phyloP scores from a whole-genome alignment of 2,329 filamentous ascomycete genomes.

The Pseudogymnoascus sp. region DNA sequence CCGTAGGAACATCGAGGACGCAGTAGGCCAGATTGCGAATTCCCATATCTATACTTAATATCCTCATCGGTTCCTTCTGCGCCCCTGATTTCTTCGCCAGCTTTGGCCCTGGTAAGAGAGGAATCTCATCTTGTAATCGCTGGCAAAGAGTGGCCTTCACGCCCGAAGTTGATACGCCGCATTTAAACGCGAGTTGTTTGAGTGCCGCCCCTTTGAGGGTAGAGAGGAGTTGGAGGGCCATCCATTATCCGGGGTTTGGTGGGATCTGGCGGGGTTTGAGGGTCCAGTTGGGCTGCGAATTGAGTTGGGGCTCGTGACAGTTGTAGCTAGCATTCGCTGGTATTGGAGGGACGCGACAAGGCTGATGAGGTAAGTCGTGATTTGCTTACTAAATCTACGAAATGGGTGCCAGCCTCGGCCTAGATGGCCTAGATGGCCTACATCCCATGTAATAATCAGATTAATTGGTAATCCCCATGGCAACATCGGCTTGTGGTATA shows the following conservation, averaged over 20 bases:
- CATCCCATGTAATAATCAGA: neutral
- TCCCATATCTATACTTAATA: slow-evolving; percentile 78
- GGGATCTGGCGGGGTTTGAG: neutral
- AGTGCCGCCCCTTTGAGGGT: slow-evolving; percentile 44
- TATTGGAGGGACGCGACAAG: neutral
- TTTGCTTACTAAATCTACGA: slow-evolving; percentile 1
- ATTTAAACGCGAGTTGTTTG: slow-evolving; percentile 50
- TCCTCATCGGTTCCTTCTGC: slow-evolving; percentile 30
- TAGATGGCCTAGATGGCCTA: neutral
- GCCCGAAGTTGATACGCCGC: slow-evolving; percentile 50
- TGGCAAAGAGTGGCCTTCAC: slow-evolving; percentile 46
- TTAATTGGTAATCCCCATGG: neutral
- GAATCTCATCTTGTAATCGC: slow-evolving; percentile 38
- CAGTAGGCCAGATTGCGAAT: slow-evolving; percentile 74
- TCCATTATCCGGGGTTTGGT: slow-evolving; percentile 19
- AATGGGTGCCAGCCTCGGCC: neutral
- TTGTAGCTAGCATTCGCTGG: neutral
- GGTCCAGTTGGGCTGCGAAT: neutral
- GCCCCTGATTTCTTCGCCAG: neutral
- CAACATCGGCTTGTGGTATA: neutral
- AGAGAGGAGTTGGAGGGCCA: slow-evolving; percentile 23
- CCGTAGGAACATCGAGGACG: slow-evolving; percentile 37
- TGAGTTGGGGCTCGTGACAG: neutral
- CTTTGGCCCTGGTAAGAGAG: neutral
- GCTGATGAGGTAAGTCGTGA: slow-evolving; percentile 1